Conservation (phyloP, 2,329 filamentous ascomycete species). For the Fusarium ambrosium region DNA sequence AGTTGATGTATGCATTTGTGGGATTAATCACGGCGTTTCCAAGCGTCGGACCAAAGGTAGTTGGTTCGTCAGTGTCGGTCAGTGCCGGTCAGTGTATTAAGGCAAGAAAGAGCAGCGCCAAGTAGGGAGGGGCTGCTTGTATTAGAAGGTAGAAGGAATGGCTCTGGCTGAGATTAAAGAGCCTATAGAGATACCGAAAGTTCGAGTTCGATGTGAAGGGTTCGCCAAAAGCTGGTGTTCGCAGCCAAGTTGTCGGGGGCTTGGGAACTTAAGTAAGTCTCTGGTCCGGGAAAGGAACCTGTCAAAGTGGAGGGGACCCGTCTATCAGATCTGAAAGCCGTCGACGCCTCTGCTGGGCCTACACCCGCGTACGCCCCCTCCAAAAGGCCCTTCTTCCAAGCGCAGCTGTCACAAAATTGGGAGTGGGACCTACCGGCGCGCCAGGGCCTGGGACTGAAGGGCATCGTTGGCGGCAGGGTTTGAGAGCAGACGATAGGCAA, state of each 20-base stretch:
- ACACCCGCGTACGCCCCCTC: constrained; percentile 43
- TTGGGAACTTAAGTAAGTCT: constrained; percentile 50
- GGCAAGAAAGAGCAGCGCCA: constrained; percentile 22
- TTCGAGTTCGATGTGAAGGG: constrained; percentile 35
- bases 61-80: constrained; percentile 13
- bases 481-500: constrained; percentile 34
- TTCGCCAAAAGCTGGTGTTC: constrained; percentile 35
- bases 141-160: constrained; percentile 18
- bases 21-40: constrained; percentile 31
- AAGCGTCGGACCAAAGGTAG: constrained; percentile 17
- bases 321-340: constrained; percentile 49
- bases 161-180: constrained; percentile 29
- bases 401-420: constrained; percentile 48
- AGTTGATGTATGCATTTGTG: constrained; percentile 45
- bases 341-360: constrained; percentile 38
- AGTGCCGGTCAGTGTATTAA: constrained; percentile 27
- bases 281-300: constrained; percentile 45
- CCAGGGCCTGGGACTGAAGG: constrained; percentile 46
- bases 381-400: constrained; percentile 37
- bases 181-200: constrained; percentile 24
- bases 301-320: constrained; percentile 46
- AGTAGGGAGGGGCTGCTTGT: constrained; percentile 5
- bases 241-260: constrained; percentile 42
- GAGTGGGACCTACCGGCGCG: constrained; percentile 40
- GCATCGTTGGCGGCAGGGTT: constrained; percentile 39